Evolutionary conservation across 345 rosid species (phyloP).

Genomic region (Eutrema heterophyllum): DNA sequence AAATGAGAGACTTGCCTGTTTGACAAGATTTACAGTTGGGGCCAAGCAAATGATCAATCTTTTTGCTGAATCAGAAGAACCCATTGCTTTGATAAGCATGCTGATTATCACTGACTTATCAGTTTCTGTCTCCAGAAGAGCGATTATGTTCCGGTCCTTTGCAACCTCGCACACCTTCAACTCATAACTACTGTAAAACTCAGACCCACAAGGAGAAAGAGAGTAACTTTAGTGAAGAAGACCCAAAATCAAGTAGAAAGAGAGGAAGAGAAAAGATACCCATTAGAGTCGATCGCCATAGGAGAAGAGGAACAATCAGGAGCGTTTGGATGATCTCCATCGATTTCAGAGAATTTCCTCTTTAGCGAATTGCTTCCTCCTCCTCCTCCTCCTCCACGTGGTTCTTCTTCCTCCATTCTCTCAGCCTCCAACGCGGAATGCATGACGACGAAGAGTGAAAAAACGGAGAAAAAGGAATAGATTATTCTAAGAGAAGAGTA

Average conservation of each 20-base stretch:
- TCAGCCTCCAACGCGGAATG: constrained; percentile 18
- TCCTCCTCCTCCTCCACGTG: background rate
- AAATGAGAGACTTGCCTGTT: constrained; percentile 44
- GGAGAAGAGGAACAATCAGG: constrained; percentile 1
- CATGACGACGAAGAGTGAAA: constrained; percentile 2
- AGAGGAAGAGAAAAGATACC: constrained; percentile 13
- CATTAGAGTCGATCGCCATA: background rate
- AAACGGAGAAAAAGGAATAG: background rate
- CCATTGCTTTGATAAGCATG: constrained; percentile 55
- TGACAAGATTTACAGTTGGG: constrained; percentile 74
- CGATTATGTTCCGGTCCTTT: constrained; percentile 62
- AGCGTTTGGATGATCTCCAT: constrained; percentile 11
- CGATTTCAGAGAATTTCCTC: constrained; percentile 45
- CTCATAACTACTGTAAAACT: constrained; percentile 45
- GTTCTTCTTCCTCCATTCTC: constrained; percentile 8
- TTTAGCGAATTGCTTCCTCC: constrained; percentile 31
- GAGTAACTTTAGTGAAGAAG: background rate
- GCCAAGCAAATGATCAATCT: constrained; percentile 69
- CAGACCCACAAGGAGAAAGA: background rate
- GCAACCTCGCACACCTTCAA: constrained; percentile 60
- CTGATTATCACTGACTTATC: constrained; percentile 69
- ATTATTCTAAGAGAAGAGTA: background rate
- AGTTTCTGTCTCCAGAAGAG: constrained; percentile 61
- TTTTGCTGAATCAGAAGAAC: constrained; percentile 29
- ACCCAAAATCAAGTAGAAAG: background rate